A percentile compares a stretch with the other conserved stretches of the same genome.
These are phyloP conservation scores for Xylariales sp. DNA, from an alignment of 2,329 filamentous ascomycete genomes.

Conservation along the genomic window DNA sequence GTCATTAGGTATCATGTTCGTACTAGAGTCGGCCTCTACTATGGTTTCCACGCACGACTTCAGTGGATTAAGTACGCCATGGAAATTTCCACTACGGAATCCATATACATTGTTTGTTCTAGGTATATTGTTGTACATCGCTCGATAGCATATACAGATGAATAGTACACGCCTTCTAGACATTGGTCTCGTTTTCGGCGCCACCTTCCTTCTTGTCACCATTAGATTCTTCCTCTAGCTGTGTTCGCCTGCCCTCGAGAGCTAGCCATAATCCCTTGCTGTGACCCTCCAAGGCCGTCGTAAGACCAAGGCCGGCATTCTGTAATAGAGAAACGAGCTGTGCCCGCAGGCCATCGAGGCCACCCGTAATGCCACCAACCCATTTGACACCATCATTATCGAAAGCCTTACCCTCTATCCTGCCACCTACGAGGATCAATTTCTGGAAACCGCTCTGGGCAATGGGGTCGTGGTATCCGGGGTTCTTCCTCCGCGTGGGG, in stretches of 20 bases:
- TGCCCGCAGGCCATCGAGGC: constrained; percentile 81
- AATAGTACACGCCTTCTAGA: constrained; percentile 45
- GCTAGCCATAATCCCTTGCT: constrained; percentile 87
- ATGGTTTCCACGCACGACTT: background rate
- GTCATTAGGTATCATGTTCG: background rate
- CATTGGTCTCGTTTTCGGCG: constrained; percentile 41
- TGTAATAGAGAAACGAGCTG: constrained; percentile 87
- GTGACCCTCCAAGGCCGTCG: constrained; percentile 81
- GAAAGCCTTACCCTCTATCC: constrained; percentile 87
- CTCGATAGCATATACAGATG: constrained; percentile 17
- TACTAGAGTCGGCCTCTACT: background rate
- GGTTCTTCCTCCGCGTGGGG: constrained; percentile 79
- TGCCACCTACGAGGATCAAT: constrained; percentile 84
- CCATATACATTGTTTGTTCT: constrained; percentile 29
- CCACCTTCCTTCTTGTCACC: constrained; percentile 49
- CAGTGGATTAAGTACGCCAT: background rate
- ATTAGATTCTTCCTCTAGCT: constrained; percentile 78
- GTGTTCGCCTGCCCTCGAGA: constrained; percentile 81
- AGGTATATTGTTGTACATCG: constrained; percentile 38
- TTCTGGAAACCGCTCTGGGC: constrained; percentile 89
- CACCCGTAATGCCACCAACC: constrained; percentile 81
- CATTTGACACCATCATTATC: constrained; percentile 75
- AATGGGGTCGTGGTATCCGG: constrained; percentile 81
- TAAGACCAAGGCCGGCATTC: constrained; percentile 80
- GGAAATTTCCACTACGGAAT: background rate